Evolutionary conservation across 1,284 basidiomycete genomes (phyloP), one percentile per base, ranked within the genome.

Genomic region (Fomitopsis betulina): DNA sequence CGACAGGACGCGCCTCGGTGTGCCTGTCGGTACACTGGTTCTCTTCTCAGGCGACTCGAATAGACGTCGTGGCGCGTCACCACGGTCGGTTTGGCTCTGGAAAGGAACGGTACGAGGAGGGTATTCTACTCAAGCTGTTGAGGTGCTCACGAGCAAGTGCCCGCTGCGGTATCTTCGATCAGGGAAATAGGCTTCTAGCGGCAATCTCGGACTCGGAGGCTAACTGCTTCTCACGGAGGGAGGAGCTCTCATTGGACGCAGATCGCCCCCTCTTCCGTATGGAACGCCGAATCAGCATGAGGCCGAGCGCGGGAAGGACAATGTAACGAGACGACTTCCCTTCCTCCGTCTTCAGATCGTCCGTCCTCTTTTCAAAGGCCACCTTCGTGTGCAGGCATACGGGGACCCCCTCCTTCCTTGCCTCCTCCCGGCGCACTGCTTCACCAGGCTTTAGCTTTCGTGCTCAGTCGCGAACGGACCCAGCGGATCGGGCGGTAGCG

Each of bases 381-480:
- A 53, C 58, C 62, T 58, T 58, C 63, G 63, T 66, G 62, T 67
- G 66, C 66, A 59, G 65, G 61, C 66, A 66, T 67, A 65, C 66
- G 55, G 27, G 47, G 27, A 19, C n/a, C 47, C 47, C n/a, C 47
- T 33, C 33, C 32, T 35, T 37, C 33, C 47, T 32, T 30, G 5
- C 52, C 37, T 27, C n/a, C 39, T 51, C 55, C 51, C 52, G 55
- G 17, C 27, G 23, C 53, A 40, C 59, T 56, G 53, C 43, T 49
- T 49, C 45, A 21, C 40, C 53, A 27, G 27, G 53, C 33, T 38
- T 39, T 32, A 27, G 23, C 30, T 30, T 42, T 54, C 32, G 27
- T 39, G 27, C 30, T 25, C 32, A 33, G 21, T 38, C 30, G 43
- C 30, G 30, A 33, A 50, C 47, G 30, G 47, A 45, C 33, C 37